These are phyloP conservation scores for Penicillium verhagenii DNA, from an alignment of 495 filamentous ascomycete species.

Conservation along the genomic window DNA sequence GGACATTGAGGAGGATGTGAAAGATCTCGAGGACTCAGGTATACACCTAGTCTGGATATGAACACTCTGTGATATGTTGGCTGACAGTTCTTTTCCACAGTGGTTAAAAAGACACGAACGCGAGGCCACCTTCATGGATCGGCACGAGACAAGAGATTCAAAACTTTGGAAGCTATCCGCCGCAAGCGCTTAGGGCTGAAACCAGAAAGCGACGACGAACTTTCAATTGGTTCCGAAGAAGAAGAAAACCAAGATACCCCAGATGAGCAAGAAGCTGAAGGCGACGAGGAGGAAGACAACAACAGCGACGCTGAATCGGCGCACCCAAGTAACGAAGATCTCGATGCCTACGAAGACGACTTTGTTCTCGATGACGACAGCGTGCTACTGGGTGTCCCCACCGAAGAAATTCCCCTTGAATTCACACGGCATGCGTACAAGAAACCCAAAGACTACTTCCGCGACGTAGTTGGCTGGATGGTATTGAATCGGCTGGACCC, in stretches of 20 bases:
- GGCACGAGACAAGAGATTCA: conserved; percentile 43
- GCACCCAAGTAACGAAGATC: conserved; percentile 36
- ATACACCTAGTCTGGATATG: not conserved
- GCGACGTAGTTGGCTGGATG: conserved; percentile 78
- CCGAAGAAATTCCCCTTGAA: conserved; percentile 63
- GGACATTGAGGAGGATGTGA: conserved; percentile 46
- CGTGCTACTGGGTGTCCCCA: conserved; percentile 60
- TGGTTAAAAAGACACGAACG: conserved; percentile 42
- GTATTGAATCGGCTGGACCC: conserved; percentile 76
- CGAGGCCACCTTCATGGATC: conserved; percentile 39
- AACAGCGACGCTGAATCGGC: conserved; percentile 39
- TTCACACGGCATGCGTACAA: conserved; percentile 66
- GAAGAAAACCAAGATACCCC: conserved; percentile 10
- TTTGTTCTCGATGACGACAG: conserved; percentile 70
- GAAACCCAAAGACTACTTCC: conserved; percentile 74
- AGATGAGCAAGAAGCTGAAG: conserved; percentile 27
- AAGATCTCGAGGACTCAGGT: conserved; percentile 45
- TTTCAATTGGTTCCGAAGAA: conserved; percentile 17
- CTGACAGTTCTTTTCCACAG: conserved; percentile 18
- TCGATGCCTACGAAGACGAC: conserved; percentile 65
- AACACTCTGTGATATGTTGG: not conserved
- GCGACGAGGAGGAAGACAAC: conserved; percentile 16
- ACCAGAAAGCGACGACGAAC: conserved; percentile 29
- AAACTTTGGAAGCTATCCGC: conserved; percentile 52
- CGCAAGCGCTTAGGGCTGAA: conserved; percentile 58